Evolutionary conservation across 495 filamentous ascomycete genomes (phyloP).

Genomic region (Aspergillus steynii): DNA sequence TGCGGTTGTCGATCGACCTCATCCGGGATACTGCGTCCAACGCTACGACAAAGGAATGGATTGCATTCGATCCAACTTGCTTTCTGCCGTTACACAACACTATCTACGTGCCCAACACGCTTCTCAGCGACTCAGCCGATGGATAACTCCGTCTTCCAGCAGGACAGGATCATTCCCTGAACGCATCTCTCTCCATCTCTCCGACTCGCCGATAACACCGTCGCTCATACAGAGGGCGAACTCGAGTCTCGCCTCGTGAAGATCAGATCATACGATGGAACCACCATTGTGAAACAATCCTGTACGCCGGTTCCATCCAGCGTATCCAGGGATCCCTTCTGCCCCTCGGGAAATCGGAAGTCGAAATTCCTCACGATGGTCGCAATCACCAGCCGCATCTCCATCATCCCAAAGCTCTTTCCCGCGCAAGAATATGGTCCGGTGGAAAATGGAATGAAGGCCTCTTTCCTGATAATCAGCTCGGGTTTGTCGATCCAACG

Average conservation of each 20-base stretch:
- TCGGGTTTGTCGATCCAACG: slow-evolving; percentile 33
- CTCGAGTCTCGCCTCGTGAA: slow-evolving; percentile 8
- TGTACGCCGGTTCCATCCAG: slow-evolving; percentile 11
- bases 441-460: slow-evolving; percentile 31
- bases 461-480: slow-evolving; percentile 27
- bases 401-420: slow-evolving; percentile 36
- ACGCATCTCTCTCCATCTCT: background rate
- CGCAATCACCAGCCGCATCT: slow-evolving; percentile 32
- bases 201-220: background rate
- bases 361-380: slow-evolving; percentile 31
- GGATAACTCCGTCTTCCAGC: background rate
- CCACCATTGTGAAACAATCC: slow-evolving; percentile 19
- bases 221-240: background rate
- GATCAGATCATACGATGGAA: slow-evolving; percentile 15
- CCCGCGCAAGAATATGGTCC: slow-evolving; percentile 28
- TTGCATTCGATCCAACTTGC: background rate
- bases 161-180: background rate
- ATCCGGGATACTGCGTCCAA: background rate
- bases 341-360: slow-evolving; percentile 30
- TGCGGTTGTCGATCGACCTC: slow-evolving; percentile 14
- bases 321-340: slow-evolving; percentile 10
- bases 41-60: background rate
- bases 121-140: background rate
- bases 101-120: background rate
- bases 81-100: background rate